Conservation (phyloP, 257 asterid species). For the Plantago elongata region DNA sequence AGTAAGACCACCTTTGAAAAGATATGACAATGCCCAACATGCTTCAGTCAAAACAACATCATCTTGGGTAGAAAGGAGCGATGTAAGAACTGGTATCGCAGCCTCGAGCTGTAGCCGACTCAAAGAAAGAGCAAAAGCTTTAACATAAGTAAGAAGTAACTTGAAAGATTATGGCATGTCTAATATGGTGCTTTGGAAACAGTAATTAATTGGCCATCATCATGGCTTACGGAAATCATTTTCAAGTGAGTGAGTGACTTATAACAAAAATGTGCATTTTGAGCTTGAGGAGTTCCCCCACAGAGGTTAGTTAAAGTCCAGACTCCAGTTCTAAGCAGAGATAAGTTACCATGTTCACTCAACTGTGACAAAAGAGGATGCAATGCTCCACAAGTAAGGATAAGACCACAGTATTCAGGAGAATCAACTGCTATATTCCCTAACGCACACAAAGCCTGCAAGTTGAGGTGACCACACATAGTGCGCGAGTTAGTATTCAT, state of each 20-base stretch:
- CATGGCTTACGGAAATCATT: too few species aligned
- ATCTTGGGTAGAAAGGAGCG: constrained; percentile 1
- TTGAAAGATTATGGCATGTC: too few species aligned
- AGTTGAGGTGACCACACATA: too few species aligned
- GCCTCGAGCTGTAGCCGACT: constrained; percentile 9
- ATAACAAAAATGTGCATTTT: constrained; percentile 11
- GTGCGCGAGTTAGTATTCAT: too few species aligned
- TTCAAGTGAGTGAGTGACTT: too few species aligned
- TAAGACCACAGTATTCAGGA: constrained; percentile 1
- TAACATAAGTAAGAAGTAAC: too few species aligned
- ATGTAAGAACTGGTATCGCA: constrained; percentile 2
- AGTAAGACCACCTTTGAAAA: not conserved
- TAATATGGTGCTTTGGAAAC: too few species aligned
- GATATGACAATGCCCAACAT: constrained; percentile 15
- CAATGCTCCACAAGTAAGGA: constrained; percentile 16
- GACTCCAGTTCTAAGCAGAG: constrained; percentile 16
- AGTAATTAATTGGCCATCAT: too few species aligned
- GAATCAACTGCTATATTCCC: constrained; percentile 18
- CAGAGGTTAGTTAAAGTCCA: constrained; percentile 17
- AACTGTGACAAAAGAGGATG: constrained; percentile 12
- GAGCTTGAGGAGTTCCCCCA: constrained; percentile 12
- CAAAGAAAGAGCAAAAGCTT: too few species aligned
- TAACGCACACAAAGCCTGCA: constrained; percentile 14
- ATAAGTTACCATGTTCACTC: constrained; percentile 4
- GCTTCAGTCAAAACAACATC: constrained; percentile 17